Evolutionary conservation across 176 grass and related monocot genomes (phyloP), one percentile per base, ranked within the genome.

Genomic region (Dactylis glomerata): DNA sequence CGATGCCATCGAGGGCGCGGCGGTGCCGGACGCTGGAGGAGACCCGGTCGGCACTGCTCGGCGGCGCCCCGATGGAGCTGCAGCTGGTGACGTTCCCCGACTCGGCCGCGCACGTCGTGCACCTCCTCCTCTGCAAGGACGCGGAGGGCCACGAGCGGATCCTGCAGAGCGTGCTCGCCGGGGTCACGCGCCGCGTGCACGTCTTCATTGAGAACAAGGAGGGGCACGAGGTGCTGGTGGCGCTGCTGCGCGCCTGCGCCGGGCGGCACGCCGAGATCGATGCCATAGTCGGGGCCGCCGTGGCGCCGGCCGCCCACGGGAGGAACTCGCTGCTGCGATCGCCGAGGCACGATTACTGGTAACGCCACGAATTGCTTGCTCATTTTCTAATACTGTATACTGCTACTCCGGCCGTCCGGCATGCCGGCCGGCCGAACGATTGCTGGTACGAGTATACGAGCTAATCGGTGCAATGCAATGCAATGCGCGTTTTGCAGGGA

Each of bases 221-320:
- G 23, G 33, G 31, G 24, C 42, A 33, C 22, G 17, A 6, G 27
- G 62, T 86, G 30, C 31, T 89, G 15, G 3, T 63, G 19, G 78
- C 38, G 8, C 61, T 89, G 72, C 19, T 89, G 22, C 51, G 5
- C 32, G 72, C 83, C 62, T 86, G 78, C 72, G 20, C 22, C n/a
- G 24, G 14, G 62, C 50, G 41, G 32, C 1, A 1, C 71, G 10
- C 70, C 47, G 83, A 85, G 40, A 38, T 89, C 68, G 14, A 10
- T 11, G 59, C 4, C 40, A 81, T 89, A 37, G 69, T 85, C 51
- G 0, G 3, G 0, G 31, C 54, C 65, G 27, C 55, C 36, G 37
- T 28, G 36, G 19, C 49, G 45, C 50, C 1, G 4, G 1, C 1
- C 3, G 8, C 3, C 23, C 5, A 19, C 10, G 17, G 11, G n/a